A percentile compares a stretch with the other conserved stretches of the same genome.
Evolutionary conservation across 305 asterid species (phyloP).

Genomic region (Galium porrigens): DNA sequence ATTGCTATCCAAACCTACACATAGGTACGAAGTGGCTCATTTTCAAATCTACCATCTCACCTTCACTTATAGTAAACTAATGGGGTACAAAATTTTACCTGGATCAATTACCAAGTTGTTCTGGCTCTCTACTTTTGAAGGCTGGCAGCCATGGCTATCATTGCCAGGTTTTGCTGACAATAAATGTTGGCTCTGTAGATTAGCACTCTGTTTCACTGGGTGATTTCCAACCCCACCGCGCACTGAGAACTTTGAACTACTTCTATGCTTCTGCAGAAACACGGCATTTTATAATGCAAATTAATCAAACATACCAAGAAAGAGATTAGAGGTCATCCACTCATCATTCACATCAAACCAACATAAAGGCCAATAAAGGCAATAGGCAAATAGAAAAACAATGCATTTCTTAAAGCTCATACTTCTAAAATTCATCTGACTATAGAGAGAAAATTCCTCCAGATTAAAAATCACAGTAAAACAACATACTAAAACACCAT

Average conservation of each 20-base stretch:
- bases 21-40: conserved; percentile 25
- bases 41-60: conserved; percentile 25
- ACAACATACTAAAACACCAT: neutral
- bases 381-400: neutral
- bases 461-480: neutral
- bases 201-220: conserved; percentile 36
- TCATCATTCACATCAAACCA: neutral
- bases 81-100: conserved; percentile 20
- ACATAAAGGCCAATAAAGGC: neutral
- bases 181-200: conserved; percentile 24
- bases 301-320: conserved; percentile 2
- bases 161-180: conserved; percentile 22
- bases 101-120: conserved; percentile 21
- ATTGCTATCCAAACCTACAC: conserved; percentile 15
- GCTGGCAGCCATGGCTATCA: conserved; percentile 22
- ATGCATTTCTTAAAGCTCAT: neutral
- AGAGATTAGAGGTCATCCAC: neutral
- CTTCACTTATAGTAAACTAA: conserved; percentile 25
- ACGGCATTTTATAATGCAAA: conserved; percentile 18
- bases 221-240: conserved; percentile 57
- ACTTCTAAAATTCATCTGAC: neutral
- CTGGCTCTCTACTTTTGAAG: conserved; percentile 23
- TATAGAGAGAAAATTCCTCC: neutral
- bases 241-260: conserved; percentile 52
- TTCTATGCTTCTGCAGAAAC: conserved; percentile 65